A percentile compares a stretch with the other conserved stretches of the same genome.
These are phyloP conservation scores for Chaetomiaceae sp. DNA, from an alignment of 2,329 filamentous ascomycete species.

Conservation along the genomic window DNA sequence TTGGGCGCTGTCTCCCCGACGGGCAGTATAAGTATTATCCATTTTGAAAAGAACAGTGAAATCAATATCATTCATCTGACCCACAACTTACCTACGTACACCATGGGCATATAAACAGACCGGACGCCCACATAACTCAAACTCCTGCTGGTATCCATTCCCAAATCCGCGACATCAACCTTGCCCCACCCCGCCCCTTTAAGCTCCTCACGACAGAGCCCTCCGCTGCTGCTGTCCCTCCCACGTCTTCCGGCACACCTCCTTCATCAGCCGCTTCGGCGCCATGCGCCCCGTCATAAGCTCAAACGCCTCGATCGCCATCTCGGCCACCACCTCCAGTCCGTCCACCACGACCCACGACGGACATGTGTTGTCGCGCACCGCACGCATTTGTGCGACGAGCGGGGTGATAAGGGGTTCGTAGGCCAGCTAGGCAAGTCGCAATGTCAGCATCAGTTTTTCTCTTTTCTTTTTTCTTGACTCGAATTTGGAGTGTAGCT, in stretches of 20 bases:
- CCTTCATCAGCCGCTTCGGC: slow-evolving; percentile 63
- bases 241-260: slow-evolving; percentile 47
- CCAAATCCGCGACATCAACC: background rate
- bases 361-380: slow-evolving; percentile 43
- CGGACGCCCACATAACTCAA: too few species aligned
- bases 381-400: slow-evolving; percentile 58
- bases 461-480: too few species aligned
- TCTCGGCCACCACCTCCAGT: slow-evolving; percentile 67
- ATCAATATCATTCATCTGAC: too few species aligned
- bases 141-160: too few species aligned
- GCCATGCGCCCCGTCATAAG: slow-evolving; percentile 69
- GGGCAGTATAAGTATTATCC: too few species aligned
- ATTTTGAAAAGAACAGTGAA: too few species aligned
- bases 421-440: slow-evolving; percentile 67
- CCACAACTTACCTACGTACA: too few species aligned
- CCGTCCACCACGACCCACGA: slow-evolving; percentile 71
- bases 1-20: too few species aligned
- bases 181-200: background rate
- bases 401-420: slow-evolving; percentile 66
- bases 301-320: slow-evolving; percentile 73
- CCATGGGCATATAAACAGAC: too few species aligned
- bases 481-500: too few species aligned
- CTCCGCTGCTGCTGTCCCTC: slow-evolving; percentile 24
- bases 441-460: too few species aligned
- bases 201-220: background rate